Evolutionary conservation across 345 rosid genomes (phyloP), one percentile per base, ranked within the genome.

Genomic region (Raphanus raphanistrum): DNA sequence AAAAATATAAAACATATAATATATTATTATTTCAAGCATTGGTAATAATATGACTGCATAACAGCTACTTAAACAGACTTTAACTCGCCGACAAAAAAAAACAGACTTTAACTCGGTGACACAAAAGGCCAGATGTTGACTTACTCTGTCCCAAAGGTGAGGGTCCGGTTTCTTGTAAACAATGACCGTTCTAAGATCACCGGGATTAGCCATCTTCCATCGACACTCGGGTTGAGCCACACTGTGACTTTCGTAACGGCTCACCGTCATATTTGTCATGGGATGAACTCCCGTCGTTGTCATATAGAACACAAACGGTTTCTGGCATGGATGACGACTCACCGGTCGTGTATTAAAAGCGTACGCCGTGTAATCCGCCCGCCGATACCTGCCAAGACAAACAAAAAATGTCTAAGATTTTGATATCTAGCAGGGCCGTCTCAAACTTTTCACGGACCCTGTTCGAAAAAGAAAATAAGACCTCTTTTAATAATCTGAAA

Each of bases 261-360:
- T 88, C 82, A 89, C 90, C 0, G 96, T 95, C 67, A 71, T 61
- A 73, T 95, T 90, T 57, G 66, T 73, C 16, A 59, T 68, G 0
- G 84, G 65, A 81, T 90, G 86, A 61, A 82, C 77, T 55, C 83
- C 80, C 0, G 89, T 89, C 2, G 76, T 80, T 3, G 92, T 76
- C 83, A 95, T 66, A 82, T 95, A 95, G 70, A 84, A 95, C 50
- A 92, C 90, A 50, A 92, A 95, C 11, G 99, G 99, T 70, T 90
- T 95, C 71, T 95, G 99, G 78, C 99, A 95, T 4, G 88, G 97
- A 84, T 95, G 88, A 68, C 99, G 85, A 79, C 88, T 86, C 41
- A 92, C 96, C 0, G 99, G 96, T 8, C 99, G 86, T 0, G 99
- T 95, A 84, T 95, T 95, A 88, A 95, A 95, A 4, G 99, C 93